Conservation (phyloP, 371 early-diverging fungal genomes). For the Mucor velutinosus region DNA sequence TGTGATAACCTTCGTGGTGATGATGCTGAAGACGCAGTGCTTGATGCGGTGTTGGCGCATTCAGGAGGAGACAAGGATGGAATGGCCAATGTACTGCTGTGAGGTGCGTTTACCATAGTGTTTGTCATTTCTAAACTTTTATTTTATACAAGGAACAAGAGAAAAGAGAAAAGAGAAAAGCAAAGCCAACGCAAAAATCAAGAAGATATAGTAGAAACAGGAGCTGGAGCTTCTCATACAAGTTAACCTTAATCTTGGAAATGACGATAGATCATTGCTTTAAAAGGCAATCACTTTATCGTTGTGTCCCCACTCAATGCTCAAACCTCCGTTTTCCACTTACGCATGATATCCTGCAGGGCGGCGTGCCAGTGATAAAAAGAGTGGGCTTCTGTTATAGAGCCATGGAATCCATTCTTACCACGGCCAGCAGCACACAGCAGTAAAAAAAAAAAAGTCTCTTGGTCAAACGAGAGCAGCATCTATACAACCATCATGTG, state of each 20-base stretch:
- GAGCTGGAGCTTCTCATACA: background rate
- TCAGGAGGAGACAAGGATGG: background rate
- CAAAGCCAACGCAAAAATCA: background rate
- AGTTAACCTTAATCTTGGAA: background rate
- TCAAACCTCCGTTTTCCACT: background rate
- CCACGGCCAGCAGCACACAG: too few relatives aligned
- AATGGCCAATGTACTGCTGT: background rate
- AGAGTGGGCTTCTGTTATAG: too few relatives aligned
- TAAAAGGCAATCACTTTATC: background rate
- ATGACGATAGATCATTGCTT: background rate
- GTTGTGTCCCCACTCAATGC: background rate
- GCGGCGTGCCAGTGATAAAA: too few relatives aligned
- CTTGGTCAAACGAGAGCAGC: background rate
- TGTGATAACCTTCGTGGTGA: conserved; percentile 21
- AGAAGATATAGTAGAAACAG: background rate
- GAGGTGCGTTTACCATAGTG: background rate
- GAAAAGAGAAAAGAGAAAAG: background rate
- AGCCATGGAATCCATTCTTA: too few relatives aligned
- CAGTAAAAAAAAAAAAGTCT: background rate
- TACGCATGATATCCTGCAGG: background rate
- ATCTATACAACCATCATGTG: background rate
- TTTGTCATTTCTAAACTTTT: background rate
- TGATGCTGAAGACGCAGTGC: conserved; percentile 5
- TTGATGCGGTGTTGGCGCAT: background rate
- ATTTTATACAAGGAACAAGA: background rate